Evolutionary conservation across 306 rosid genomes (phyloP).

Genomic region (Vachellia collinsii): DNA sequence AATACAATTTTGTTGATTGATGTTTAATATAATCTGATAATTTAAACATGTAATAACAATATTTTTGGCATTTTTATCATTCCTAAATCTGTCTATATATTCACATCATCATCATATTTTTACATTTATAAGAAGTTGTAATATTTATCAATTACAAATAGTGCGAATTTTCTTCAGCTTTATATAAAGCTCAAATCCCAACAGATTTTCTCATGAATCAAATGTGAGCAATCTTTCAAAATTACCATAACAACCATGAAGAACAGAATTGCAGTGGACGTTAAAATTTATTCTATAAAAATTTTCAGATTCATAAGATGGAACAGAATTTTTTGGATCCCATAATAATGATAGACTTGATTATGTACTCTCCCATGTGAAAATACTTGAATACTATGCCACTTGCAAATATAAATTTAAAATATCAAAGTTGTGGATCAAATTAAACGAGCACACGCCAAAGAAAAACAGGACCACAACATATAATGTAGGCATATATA

Average conservation of each 20-base stretch:
- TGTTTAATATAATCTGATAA: no score
- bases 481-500: not conserved
- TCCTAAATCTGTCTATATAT: no score
- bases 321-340: not conserved
- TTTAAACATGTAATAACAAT: no score
- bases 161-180: no score
- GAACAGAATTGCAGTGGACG: not conserved
- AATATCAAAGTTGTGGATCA: not conserved
- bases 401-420: not conserved
- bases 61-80: no score
- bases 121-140: no score
- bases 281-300: not conserved
- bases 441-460: not conserved
- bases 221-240: not conserved
- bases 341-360: not conserved
- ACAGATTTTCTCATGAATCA: not conserved
- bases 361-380: not conserved
- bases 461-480: not conserved
- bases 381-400: not conserved
- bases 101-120: no score
- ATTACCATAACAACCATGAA: not conserved
- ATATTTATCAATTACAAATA: no score
- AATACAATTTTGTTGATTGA: not conserved
- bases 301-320: not conserved
- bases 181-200: not conserved